Evolutionary conservation across 169 alveolate genomes (phyloP).

Genomic region (Plasmodium falciparum): DNA sequence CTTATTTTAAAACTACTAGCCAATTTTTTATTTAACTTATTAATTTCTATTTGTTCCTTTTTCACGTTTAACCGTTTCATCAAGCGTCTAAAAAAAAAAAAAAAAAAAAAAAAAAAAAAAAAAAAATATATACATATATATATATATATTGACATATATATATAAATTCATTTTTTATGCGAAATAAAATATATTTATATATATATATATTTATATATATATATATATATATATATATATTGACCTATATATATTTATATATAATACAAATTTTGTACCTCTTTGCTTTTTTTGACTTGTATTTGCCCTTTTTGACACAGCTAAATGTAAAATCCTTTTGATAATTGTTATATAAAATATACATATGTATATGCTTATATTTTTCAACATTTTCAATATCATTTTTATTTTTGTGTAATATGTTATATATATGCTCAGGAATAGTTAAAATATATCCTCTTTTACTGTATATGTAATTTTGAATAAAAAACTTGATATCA

Average conservation of each 20-base stretch:
- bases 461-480: conserved; percentile 66
- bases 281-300: conserved; percentile 50
- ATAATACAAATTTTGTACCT: conserved; percentile 2
- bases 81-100: conserved; percentile 23
- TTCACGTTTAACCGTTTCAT: conserved; percentile 63
- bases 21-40: conserved; percentile 24
- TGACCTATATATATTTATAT: too few relatives aligned
- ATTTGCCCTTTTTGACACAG: conserved; percentile 26
- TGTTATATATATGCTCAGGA: conserved; percentile 68
- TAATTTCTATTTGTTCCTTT: conserved; percentile 52
- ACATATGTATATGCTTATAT: conserved; percentile 36
- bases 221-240: too few relatives aligned
- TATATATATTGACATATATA: background rate
- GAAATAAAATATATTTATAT: background rate
- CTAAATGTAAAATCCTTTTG: conserved; percentile 23
- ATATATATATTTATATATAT: too few relatives aligned
- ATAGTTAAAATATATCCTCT: conserved; percentile 73
- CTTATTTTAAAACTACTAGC: conserved; percentile 35
- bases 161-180: too few relatives aligned
- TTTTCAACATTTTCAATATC: conserved; percentile 21
- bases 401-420: conserved; percentile 68
- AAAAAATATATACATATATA: background rate
- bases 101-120: background rate
- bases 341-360: conserved; percentile 65
- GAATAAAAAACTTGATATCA: conserved; percentile 68